Percentiles rank a stretch among this genome's conserved stretches.
phyloP scores from a whole-genome alignment of 2,329 filamentous ascomycete genomes.

The Colletotrichum sansevieriae region DNA sequence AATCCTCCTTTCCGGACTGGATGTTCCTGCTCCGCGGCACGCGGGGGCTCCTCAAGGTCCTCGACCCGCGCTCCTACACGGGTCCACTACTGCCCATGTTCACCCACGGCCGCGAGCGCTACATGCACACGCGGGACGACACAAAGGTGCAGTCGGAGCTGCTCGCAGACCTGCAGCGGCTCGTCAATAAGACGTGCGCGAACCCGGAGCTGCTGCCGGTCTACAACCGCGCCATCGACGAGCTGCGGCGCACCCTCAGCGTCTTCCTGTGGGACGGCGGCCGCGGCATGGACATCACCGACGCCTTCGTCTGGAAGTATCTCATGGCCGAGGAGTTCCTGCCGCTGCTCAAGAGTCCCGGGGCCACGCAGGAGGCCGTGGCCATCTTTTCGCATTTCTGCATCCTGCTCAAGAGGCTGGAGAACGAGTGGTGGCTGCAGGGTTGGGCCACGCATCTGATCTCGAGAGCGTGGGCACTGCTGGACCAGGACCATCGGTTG shows the following conservation, averaged over 20 bases:
- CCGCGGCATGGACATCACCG: conserved; percentile 50
- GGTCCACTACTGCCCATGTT: conserved; percentile 43
- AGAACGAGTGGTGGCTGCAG: conserved; percentile 54
- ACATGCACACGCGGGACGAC: conserved; percentile 37
- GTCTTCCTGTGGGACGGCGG: conserved; percentile 40
- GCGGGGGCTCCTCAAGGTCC: conserved; percentile 45
- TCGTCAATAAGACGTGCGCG: conserved; percentile 42
- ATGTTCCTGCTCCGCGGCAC: conserved; percentile 49
- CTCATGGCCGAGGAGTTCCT: conserved; percentile 52
- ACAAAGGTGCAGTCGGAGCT: conserved; percentile 33
- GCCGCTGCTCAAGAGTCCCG: conserved; percentile 48
- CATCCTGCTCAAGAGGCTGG: conserved; percentile 49
- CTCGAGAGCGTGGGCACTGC: conserved; percentile 47
- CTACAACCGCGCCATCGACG: conserved; percentile 43
- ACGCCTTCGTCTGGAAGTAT: conserved; percentile 58
- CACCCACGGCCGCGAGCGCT: conserved; percentile 45
- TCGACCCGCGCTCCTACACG: conserved; percentile 42
- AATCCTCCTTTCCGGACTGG: conserved; percentile 49
- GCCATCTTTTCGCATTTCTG: conserved; percentile 53
- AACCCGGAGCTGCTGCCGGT: conserved; percentile 42
- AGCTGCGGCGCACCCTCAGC: conserved; percentile 43
- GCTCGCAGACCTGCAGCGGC: conserved; percentile 43
- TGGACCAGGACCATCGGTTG: conserved; percentile 53
- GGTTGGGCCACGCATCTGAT: conserved; percentile 53
- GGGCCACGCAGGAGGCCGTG: conserved; percentile 49